These are phyloP conservation scores for Rhizomucor pusillus DNA, from an alignment of 371 early-diverging fungal genomes.

Conservation along the genomic window DNA sequence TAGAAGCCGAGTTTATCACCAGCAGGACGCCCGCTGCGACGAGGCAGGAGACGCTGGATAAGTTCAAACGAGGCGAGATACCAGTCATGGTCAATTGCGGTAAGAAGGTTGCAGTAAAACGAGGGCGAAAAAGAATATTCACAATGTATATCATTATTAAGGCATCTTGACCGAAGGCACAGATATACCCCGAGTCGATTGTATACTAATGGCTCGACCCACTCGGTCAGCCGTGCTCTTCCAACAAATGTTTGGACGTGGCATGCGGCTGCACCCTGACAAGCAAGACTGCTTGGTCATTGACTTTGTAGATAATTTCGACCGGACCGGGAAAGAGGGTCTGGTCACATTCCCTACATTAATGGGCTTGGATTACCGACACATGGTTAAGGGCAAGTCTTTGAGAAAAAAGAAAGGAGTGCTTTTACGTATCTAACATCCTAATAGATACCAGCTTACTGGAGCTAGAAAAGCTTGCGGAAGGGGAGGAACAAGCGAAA, in stretches of 20 bases:
- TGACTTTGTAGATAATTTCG: slow-evolving; percentile 79
- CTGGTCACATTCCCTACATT: slow-evolving; percentile 67
- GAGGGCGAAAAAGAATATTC: not conserved
- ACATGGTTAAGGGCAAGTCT: not conserved
- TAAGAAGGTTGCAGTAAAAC: slow-evolving; percentile 8
- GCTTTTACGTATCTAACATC: not conserved
- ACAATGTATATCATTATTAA: not conserved
- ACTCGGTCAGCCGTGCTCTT: slow-evolving; percentile 79
- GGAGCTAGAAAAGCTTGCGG: too few relatives aligned
- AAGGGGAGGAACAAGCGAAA: too few relatives aligned
- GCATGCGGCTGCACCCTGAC: slow-evolving; percentile 65
- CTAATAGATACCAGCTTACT: too few relatives aligned
- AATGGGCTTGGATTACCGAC: slow-evolving; percentile 59
- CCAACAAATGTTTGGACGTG: slow-evolving; percentile 96
- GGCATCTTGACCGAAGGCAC: slow-evolving; percentile 81
- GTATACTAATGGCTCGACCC: slow-evolving; percentile 85
- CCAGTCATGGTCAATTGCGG: slow-evolving; percentile 91
- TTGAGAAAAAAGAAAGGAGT: not conserved
- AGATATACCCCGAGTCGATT: slow-evolving; percentile 89
- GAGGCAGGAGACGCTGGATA: slow-evolving; percentile 54
- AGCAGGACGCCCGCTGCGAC: slow-evolving; percentile 53
- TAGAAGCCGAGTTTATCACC: slow-evolving; percentile 64
- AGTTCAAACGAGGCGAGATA: slow-evolving; percentile 63
- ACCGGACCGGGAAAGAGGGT: slow-evolving; percentile 26
- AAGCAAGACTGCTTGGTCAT: slow-evolving; percentile 83